These are phyloP conservation scores for Colletotrichum sansevieriae DNA, from an alignment of 2,329 filamentous ascomycete genomes.

Conservation along the genomic window DNA sequence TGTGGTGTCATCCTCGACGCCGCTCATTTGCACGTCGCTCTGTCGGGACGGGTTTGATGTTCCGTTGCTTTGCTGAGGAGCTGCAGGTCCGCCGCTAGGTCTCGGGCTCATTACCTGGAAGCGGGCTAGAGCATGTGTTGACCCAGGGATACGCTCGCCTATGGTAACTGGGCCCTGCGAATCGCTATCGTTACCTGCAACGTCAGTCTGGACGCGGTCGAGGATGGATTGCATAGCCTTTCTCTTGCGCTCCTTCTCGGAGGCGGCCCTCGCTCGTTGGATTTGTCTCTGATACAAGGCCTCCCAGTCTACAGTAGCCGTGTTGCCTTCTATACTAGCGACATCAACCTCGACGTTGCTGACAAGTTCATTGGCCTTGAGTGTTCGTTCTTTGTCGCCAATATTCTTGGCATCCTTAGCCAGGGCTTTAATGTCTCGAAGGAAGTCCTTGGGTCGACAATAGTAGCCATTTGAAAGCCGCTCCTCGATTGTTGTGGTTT, in stretches of 20 bases:
- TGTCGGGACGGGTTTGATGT: slow-evolving; percentile 63
- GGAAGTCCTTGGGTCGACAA: slow-evolving; percentile 88
- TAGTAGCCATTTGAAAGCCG: slow-evolving; percentile 98
- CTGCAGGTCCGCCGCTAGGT: slow-evolving; percentile 67
- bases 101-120: slow-evolving; percentile 70
- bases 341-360: slow-evolving; percentile 97
- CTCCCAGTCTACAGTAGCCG: slow-evolving; percentile 81
- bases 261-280: slow-evolving; percentile 70
- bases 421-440: slow-evolving; percentile 86
- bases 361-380: slow-evolving; percentile 92
- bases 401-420: slow-evolving; percentile 86
- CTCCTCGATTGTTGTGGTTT: slow-evolving; percentile 93
- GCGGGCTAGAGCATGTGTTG: slow-evolving; percentile 60
- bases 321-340: slow-evolving; percentile 77
- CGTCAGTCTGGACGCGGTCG: slow-evolving; percentile 64
- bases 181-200: slow-evolving; percentile 65
- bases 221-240: slow-evolving; percentile 69
- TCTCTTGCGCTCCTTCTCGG: slow-evolving; percentile 73
- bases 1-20: slow-evolving; percentile 63
- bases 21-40: slow-evolving; percentile 73
- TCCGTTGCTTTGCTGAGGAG: slow-evolving; percentile 66
- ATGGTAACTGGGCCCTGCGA: slow-evolving; percentile 70
- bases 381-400: slow-evolving; percentile 84
- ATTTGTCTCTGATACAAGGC: slow-evolving; percentile 81
- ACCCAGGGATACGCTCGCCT: slow-evolving; percentile 73